Evolutionary conservation across 495 filamentous ascomycete species (phyloP).

Genomic region (Annulohypoxylon stygium): DNA sequence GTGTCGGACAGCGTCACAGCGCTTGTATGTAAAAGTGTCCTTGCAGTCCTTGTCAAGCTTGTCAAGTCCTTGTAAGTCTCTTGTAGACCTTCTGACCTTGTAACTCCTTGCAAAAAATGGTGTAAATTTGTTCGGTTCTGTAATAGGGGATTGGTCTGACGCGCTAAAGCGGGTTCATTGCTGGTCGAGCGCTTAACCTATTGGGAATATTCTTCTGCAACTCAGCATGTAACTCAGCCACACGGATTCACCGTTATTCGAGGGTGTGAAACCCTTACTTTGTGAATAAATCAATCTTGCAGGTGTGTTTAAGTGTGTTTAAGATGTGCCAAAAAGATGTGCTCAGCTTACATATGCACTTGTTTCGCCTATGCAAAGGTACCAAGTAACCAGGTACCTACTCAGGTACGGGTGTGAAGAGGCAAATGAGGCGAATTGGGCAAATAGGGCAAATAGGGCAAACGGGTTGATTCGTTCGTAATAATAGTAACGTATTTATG

Average conservation of each 20-base stretch:
- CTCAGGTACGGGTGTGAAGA: slow-evolving; percentile 20
- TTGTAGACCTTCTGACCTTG: too few relatives aligned
- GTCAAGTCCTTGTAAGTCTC: neutral
- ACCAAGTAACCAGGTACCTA: neutral
- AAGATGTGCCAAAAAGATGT: neutral
- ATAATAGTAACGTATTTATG: neutral
- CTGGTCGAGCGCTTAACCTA: slow-evolving; percentile 38
- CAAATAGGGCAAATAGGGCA: too few relatives aligned
- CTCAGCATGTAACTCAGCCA: slow-evolving; percentile 35
- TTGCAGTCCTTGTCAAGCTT: neutral
- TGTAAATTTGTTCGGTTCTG: slow-evolving; percentile 6
- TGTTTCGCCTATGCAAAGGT: neutral
- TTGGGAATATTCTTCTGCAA: slow-evolving; percentile 18
- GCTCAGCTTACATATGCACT: slow-evolving; percentile 27
- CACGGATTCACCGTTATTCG: slow-evolving; percentile 38
- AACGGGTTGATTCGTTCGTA: neutral
- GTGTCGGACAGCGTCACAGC: slow-evolving; percentile 13
- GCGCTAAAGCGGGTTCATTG: slow-evolving; percentile 27
- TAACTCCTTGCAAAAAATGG: neutral
- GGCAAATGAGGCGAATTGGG: neutral
- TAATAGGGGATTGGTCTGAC: slow-evolving; percentile 34
- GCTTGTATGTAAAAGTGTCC: neutral
- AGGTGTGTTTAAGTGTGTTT: neutral
- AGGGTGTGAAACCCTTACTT: slow-evolving; percentile 31
- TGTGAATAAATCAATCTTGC: slow-evolving; percentile 5